These are phyloP conservation scores for Picea mariana DNA, from an alignment of 83 land plant species.

Conservation along the genomic window DNA sequence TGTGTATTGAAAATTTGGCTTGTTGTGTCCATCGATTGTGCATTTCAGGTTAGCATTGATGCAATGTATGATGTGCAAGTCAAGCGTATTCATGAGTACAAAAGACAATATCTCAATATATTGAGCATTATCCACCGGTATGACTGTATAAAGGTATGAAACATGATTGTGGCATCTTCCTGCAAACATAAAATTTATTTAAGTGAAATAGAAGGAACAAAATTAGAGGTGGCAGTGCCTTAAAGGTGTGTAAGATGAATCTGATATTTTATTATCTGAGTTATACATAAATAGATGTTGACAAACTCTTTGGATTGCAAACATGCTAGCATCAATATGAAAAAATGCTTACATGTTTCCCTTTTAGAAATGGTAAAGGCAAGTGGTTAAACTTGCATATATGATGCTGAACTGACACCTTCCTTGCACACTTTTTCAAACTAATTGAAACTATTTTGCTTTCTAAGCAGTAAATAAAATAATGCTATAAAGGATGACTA, in stretches of 20 bases:
- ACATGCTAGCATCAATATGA: background rate
- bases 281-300: background rate
- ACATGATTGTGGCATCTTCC: background rate
- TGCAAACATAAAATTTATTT: background rate
- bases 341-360: background rate
- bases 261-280: background rate
- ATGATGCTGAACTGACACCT: too few species aligned
- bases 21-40: background rate
- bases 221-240: too few species aligned
- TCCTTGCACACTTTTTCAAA: too few species aligned
- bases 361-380: background rate
- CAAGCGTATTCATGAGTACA: slow-evolving; percentile 82
- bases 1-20: slow-evolving; percentile 51
- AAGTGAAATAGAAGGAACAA: too few species aligned
- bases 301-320: background rate
- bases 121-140: slow-evolving; percentile 78
- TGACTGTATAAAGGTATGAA: slow-evolving; percentile 71
- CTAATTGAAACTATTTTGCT: too few species aligned
- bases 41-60: slow-evolving; percentile 71
- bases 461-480: too few species aligned
- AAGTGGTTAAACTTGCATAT: too few species aligned
- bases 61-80: slow-evolving; percentile 86
- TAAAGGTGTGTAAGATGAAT: slow-evolving; percentile 5
- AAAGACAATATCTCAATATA: slow-evolving; percentile 67
- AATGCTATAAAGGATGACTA: too few species aligned